These are phyloP conservation scores for Pseudogymnoascus sp. DNA, from an alignment of 2,329 filamentous ascomycete genomes.

Conservation along the genomic window DNA sequence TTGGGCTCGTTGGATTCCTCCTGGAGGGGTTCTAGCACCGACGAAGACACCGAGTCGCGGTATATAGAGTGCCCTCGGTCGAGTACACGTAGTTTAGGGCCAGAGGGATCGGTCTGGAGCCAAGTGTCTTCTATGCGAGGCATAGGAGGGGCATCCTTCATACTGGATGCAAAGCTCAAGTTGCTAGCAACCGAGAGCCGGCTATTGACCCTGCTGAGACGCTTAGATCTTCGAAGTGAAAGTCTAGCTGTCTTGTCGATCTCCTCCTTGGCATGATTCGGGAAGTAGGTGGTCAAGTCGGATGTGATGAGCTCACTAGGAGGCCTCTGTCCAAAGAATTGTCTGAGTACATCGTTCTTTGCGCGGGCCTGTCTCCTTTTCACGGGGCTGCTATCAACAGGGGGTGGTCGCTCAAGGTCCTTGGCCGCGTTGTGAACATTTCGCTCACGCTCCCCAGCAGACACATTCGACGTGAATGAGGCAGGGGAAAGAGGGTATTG, in stretches of 20 bases:
- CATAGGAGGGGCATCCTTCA: conserved; percentile 88
- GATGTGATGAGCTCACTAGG: conserved; percentile 97
- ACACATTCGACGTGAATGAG: conserved; percentile 46
- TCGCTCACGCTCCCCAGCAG: conserved; percentile 54
- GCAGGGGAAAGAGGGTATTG: conserved; percentile 82
- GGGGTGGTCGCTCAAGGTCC: conserved; percentile 50
- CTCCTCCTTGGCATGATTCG: conserved; percentile 85
- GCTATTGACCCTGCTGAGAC: conserved; percentile 86
- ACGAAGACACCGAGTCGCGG: conserved; percentile 83
- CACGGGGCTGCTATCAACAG: conserved; percentile 31
- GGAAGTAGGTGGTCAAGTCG: conserved; percentile 94
- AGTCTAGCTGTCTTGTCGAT: conserved; percentile 93
- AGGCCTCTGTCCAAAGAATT: conserved; percentile 85
- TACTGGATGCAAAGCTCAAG: conserved; percentile 82
- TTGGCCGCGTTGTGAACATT: conserved; percentile 54
- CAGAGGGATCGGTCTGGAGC: conserved; percentile 58
- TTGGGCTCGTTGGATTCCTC: conserved; percentile 84
- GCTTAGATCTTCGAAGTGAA: conserved; percentile 82
- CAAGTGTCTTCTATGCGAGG: conserved; percentile 93
- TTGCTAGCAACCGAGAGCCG: conserved; percentile 91
- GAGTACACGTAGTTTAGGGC: conserved; percentile 42
- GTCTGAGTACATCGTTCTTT: conserved; percentile 58
- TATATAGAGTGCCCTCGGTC: conserved; percentile 54
- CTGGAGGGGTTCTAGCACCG: conserved; percentile 79
- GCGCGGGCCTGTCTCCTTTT: conserved; percentile 30